Conservation (phyloP, 805 yeast species). For the Cyberlindnera samutprakarnensis region DNA sequence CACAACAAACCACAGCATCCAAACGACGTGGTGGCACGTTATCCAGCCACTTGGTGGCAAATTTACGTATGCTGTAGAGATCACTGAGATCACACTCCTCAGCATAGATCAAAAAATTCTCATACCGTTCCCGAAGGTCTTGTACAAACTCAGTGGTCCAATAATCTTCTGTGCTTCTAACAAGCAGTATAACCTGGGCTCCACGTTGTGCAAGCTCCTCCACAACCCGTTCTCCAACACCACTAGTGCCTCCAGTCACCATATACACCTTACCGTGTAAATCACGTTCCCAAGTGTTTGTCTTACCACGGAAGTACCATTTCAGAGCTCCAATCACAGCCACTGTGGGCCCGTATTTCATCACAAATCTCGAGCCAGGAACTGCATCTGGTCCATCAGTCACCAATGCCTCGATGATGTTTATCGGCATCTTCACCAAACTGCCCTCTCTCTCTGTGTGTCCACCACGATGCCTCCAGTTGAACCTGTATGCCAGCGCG, state of each 20-base stretch:
- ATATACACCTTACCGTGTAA: constrained; percentile 83
- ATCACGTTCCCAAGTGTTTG: constrained; percentile 89
- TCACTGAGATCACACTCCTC: constrained; percentile 80
- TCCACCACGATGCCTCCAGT: too few species aligned
- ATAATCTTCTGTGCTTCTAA: constrained; percentile 52
- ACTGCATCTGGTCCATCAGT: constrained; percentile 67
- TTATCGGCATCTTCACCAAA: constrained; percentile 97
- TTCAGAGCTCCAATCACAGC: constrained; percentile 44
- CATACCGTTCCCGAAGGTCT: constrained; percentile 63
- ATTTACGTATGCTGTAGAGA: constrained; percentile 69
- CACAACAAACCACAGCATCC: constrained; percentile 86
- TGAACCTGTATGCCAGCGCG: too few species aligned
- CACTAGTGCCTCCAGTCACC: constrained; percentile 91
- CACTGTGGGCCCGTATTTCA: constrained; percentile 48
- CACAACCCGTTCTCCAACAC: constrained; percentile 74
- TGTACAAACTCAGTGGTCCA: constrained; percentile 80
- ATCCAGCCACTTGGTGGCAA: constrained; percentile 93
- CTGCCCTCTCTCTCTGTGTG: too few species aligned
- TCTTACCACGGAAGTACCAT: constrained; percentile 69
- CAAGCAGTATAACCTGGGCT: constrained; percentile 76
- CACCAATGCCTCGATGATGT: constrained; percentile 62
- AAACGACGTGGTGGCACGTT: constrained; percentile 84
- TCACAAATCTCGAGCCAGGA: constrained; percentile 65
- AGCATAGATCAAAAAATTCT: constrained; percentile 76
- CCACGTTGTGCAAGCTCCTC: constrained; percentile 72